These are phyloP conservation scores for Ganoderma lingzhi DNA, from an alignment of 1,284 basidiomycete genomes.

Conservation along the genomic window DNA sequence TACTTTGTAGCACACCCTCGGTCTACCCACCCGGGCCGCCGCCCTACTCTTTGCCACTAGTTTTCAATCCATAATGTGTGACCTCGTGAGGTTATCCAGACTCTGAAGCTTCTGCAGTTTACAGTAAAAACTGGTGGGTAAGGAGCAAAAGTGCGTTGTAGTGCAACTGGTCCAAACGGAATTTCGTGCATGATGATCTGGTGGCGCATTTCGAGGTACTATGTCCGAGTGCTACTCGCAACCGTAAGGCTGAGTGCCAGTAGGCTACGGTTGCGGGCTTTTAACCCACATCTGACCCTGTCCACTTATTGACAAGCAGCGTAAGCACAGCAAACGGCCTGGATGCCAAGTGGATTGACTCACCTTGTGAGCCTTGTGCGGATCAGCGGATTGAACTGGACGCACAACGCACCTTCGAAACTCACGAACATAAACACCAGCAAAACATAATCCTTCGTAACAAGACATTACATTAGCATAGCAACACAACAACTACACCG, in stretches of 20 bases:
- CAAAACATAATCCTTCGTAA: not conserved
- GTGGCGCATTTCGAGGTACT: not conserved
- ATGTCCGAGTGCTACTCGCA: too few species aligned
- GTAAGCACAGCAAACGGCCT: not conserved
- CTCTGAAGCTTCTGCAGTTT: too few species aligned
- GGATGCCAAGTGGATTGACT: not conserved
- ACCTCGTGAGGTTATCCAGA: too few species aligned
- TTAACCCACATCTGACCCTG: too few species aligned
- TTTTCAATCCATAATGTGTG: too few species aligned
- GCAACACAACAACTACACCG: slow-evolving; percentile 29
- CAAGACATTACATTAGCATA: slow-evolving; percentile 1
- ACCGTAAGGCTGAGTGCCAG: too few species aligned
- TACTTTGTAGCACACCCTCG: too few species aligned
- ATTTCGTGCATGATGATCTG: not conserved
- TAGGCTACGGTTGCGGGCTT: too few species aligned
- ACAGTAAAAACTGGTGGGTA: too few species aligned
- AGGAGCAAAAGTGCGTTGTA: too few species aligned
- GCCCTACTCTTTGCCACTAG: too few species aligned
- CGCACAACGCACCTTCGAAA: not conserved
- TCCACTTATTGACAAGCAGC: not conserved
- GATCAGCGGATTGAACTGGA: not conserved
- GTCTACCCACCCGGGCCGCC: too few species aligned
- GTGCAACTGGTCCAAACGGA: not conserved
- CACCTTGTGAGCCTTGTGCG: not conserved
- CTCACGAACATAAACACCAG: not conserved